Base-by-base conservation (phyloP, 495 filamentous ascomycete genomes). In the Collariella sp. region DNA sequence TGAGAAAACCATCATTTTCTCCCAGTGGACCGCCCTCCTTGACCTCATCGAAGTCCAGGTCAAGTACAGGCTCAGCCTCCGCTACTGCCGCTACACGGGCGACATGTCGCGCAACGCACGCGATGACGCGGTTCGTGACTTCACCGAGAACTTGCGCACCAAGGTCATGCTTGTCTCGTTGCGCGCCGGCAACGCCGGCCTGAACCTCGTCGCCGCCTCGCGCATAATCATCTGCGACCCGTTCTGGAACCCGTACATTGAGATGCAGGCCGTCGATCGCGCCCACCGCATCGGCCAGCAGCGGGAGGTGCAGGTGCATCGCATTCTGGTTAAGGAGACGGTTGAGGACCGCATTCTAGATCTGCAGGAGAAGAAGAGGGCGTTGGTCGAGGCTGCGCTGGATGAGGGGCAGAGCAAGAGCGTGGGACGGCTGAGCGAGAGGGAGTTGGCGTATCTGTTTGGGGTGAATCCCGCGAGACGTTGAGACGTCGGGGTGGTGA, bases 201-300 rank as follows among this genome's bases (percentile, higher is more conserved):
- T 97, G 35, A 97, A 97, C 65, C 79, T 97, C 18, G 84, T 85
- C 7, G 83, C 83, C n/a, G 91, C 91, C 0, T 86, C 83, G 0
- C 85, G 89, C 58, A 87, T 97, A 57, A 88, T 97, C 64, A 85
- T 96, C 49, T 81, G 94, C 52, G 91, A 97, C 59, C 91, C 91
- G 0, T 96, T 95, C 73, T 97, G 93, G 88, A 97, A 97, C 56
- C 90, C 91, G 0, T 96, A 85, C 64, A 85, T 95, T 23, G 91
- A 97, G 70, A 88, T 91, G 60, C 91, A 97, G 67, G 91, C 91
- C 1, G 84, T 97, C 51, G 93, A 96, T 68, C 88, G 91, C 35
- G 88, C 91, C 3, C 87, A 97, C 65, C 86, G 91, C 4, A 88
- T 97, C 52, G 91, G 90, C 13, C 91, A 97, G 74, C 74, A 74